phyloP scores from a whole-genome alignment of 306 rosid species.

The Sophora flavescens region DNA sequence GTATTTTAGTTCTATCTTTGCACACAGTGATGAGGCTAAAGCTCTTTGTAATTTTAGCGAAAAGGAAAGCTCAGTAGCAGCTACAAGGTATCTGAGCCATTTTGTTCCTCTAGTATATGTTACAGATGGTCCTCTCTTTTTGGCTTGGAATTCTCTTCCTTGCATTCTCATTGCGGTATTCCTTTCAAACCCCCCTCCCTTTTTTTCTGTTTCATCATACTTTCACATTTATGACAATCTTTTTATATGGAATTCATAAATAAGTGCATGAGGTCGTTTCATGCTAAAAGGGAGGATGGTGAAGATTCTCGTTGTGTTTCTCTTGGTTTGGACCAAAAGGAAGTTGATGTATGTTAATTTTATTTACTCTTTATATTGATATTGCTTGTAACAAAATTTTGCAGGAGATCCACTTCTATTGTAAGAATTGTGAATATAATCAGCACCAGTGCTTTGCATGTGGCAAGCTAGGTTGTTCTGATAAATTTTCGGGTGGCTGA shows the following conservation, averaged over 20 bases:
- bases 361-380: constrained; percentile 29
- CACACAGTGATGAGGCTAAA: constrained; percentile 87
- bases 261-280: constrained; percentile 94
- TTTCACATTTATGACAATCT: too few relatives aligned
- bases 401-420: constrained; percentile 77
- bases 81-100: constrained; percentile 84
- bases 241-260: too few relatives aligned
- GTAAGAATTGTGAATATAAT: constrained; percentile 77
- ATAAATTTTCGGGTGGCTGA: constrained; percentile 76
- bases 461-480: constrained; percentile 84
- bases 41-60: constrained; percentile 76
- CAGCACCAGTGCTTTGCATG: constrained; percentile 93
- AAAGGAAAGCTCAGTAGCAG: constrained; percentile 67
- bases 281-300: constrained; percentile 71
- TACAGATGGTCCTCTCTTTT: constrained; percentile 84
- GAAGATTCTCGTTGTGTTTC: constrained; percentile 68
- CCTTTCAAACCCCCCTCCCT: too few relatives aligned
- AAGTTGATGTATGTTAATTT: constrained; percentile 76
- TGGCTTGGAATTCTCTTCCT: too few relatives aligned
- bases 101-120: constrained; percentile 88
- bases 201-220: too few relatives aligned
- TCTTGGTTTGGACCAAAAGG: constrained; percentile 72
- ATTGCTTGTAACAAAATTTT: constrained; percentile 34
- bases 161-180: too few relatives aligned
- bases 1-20: constrained; percentile 52